Evolutionary conservation across 352 stramenopile species (phyloP).

Genomic region (Halophytophthora batemanensis): DNA sequence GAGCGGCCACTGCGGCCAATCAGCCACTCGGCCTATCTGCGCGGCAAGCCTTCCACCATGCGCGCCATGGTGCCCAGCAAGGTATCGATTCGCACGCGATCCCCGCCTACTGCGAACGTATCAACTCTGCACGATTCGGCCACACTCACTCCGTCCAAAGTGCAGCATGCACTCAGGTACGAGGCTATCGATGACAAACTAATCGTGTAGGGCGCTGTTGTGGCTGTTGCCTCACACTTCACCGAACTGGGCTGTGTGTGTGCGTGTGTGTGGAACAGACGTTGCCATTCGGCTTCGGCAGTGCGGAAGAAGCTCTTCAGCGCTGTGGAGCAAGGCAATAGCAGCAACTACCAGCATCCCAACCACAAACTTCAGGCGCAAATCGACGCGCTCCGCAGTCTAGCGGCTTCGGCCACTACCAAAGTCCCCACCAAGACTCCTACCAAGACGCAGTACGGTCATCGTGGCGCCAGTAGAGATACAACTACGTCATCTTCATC

Average conservation of each 20-base stretch:
- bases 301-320: slow-evolving; percentile 65
- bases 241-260: neutral
- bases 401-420: slow-evolving; percentile 15
- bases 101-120: neutral
- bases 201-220: no score
- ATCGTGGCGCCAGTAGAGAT: slow-evolving; percentile 10
- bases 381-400: slow-evolving; percentile 33
- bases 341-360: slow-evolving; percentile 20
- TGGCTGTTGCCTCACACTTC: no score
- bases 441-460: slow-evolving; percentile 5
- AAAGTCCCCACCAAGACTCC: slow-evolving; percentile 6
- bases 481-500: neutral
- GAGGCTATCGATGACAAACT: no score
- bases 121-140: slow-evolving; percentile 6
- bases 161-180: slow-evolving; percentile 26
- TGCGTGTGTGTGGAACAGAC: slow-evolving; percentile 18
- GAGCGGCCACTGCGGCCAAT: slow-evolving; percentile 12
- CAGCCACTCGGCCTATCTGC: slow-evolving; percentile 12
- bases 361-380: slow-evolving; percentile 32
- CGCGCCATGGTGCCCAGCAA: slow-evolving; percentile 10
- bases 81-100: slow-evolving; percentile 5
- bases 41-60: slow-evolving; percentile 21
- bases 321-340: slow-evolving; percentile 49
- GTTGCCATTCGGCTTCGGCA: slow-evolving; percentile 63
- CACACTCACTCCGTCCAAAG: slow-evolving; percentile 15